phyloP scores from a whole-genome alignment of 306 rosid species.

The Nissolia schottii region DNA sequence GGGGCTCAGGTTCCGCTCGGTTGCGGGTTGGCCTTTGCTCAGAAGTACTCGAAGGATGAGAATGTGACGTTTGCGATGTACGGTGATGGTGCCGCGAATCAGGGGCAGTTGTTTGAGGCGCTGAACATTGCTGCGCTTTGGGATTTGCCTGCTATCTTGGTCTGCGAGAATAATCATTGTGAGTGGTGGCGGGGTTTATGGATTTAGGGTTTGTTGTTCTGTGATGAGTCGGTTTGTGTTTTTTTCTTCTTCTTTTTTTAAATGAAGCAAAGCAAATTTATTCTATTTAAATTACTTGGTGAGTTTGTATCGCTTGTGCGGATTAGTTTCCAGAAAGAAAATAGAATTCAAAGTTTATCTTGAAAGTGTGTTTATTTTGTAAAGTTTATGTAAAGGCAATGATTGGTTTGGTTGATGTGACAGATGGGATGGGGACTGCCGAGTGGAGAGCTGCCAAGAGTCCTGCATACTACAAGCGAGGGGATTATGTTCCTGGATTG shows the following conservation, averaged over 20 bases:
- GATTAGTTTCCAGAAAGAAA: not conserved
- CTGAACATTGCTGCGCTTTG: slow-evolving; percentile 79
- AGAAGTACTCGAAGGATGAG: slow-evolving; percentile 70
- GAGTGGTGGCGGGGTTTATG: slow-evolving; percentile 20
- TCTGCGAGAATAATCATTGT: slow-evolving; percentile 92
- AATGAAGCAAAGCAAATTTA: no score
- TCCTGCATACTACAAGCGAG: slow-evolving; percentile 86
- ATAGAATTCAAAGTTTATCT: no score
- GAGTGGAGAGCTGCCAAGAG: slow-evolving; percentile 94
- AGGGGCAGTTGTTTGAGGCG: slow-evolving; percentile 88
- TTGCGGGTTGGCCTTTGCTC: slow-evolving; percentile 74
- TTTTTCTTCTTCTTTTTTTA: not conserved
- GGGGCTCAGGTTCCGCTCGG: slow-evolving; percentile 89
- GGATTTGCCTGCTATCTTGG: slow-evolving; percentile 81
- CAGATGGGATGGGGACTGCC: slow-evolving; percentile 95
- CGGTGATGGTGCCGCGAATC: slow-evolving; percentile 92
- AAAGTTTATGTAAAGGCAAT: not conserved
- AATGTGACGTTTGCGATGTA: slow-evolving; percentile 61
- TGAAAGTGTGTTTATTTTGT: no score
- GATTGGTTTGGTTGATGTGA: not conserved
- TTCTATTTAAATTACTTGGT: no score
- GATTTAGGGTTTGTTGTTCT: not conserved
- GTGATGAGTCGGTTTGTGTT: not conserved
- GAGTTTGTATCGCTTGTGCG: not conserved
- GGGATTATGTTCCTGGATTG: slow-evolving; percentile 85